Evolutionary conservation across 306 rosid species (phyloP), one percentile per base, ranked within the genome.

Genomic region (Mucuna pruriens): DNA sequence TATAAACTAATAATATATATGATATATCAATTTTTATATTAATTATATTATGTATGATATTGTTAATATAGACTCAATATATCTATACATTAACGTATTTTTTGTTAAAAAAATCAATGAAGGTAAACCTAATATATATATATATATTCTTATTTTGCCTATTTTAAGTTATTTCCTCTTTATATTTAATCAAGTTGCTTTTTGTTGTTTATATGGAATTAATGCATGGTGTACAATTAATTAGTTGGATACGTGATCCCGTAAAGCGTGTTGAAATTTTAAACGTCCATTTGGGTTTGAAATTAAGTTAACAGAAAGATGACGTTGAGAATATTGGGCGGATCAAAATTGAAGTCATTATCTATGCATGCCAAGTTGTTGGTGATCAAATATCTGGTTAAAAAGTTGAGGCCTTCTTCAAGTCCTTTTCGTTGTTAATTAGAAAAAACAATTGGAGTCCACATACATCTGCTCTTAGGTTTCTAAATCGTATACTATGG

Each of bases 391-490:
- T 25, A 67, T 67, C 52, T 38, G 5, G 13, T 33, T 63, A n/a
- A 3, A 12, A 13, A 13, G 36, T 63, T 63, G 6, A 34, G 6
- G 10, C 44, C 69, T 34, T 17, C 13, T 64, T 38, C n/a, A 9
- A 20, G 73, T 20, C 51, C n/a, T 39, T 64, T 38, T 66, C 72
- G 39, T 39, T 4, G 19, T 67, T 65, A 36, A 65, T 4, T 65
- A 36, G 49, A 17, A 10, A 65, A 17, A 65, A 65, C 71, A 36
- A 10, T 9, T 65, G 49, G 16, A 36, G 71, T 65, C 71, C 71
- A 65, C 71, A 65, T 65, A 8, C 71, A 65, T 38, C 31, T 38
- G 31, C 71, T 65, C 71, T 65, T 65, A 65, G 49, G 49, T 65
- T 64, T 64, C 25, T 31, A 17, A 34, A 23, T 61, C 67, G 39